Evolutionary conservation across 768 basidiomycete species (phyloP), one percentile per base, ranked within the genome.

Genomic region (Rhizopogon vinicolor): DNA sequence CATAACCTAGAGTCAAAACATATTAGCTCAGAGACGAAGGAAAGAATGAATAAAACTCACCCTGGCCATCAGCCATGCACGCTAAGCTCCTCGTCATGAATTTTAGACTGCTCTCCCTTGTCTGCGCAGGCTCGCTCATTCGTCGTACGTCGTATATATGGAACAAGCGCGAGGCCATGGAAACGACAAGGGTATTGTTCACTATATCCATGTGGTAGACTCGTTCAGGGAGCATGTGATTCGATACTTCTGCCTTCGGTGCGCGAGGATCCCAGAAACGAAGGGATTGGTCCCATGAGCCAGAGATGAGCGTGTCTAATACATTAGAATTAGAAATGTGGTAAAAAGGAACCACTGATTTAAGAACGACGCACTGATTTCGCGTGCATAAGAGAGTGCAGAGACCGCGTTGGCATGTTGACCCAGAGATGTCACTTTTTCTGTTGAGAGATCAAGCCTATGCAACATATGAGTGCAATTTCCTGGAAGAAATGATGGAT

Each of bases 21-120:
- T 43, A 19, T 59, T 14, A 14, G 19, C 33, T 3, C 28, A 16
- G 28, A 41, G 51, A 41, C 19, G 43, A 59, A 41, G 49, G 8
- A 43, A 43, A 28, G 9, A 3, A 6, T 7, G 25, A 63, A 5
- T 2, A 35, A 28, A 22, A 44, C 78, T 41, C 58, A 90, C 94
- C 95, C 74, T 93, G 83, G 2, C 95, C 94, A 67, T 92, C 90
- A 2, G 82, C 78, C 95, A 98, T 98, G 66, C 91, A 93, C 13
- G 89, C 91, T 52, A 99, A 70, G 45, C 87, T 87, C 55, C 93
- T 76, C 41, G 95, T 98, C 89, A 97, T 89, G 68, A 90, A 98
- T 71, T 97, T 97, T 57, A 99, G 71, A 60, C 91, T 93, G 67
- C 91, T 93, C 73, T 98, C 97, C 58, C 97, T 73, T 68, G 85